Conservation (phyloP, 2,329 filamentous ascomycete genomes). For the Aquanectria penicillioides region DNA sequence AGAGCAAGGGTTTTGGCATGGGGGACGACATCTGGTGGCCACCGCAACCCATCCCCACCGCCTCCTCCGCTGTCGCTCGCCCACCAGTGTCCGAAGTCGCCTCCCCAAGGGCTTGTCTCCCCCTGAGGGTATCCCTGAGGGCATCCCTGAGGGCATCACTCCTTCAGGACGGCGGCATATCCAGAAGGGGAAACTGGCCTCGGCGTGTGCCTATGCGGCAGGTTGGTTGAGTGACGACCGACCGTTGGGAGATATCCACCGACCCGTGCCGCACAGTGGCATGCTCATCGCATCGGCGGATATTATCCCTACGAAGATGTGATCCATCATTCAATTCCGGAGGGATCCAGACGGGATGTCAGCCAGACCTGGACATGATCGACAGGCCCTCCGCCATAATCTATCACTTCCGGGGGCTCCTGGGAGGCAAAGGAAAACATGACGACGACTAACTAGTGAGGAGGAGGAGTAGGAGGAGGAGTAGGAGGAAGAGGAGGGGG, state of each 20-base stretch:
- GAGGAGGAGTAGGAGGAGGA: too few species aligned
- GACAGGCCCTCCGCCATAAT: constrained; percentile 8
- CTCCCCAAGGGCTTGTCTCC: neutral
- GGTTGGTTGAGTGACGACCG: constrained; percentile 4
- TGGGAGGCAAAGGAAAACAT: neutral
- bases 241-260: constrained; percentile 11
- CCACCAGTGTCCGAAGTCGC: neutral
- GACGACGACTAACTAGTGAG: too few species aligned
- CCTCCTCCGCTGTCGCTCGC: constrained; percentile 11
- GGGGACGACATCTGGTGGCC: constrained; percentile 15
- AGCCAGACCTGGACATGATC: constrained; percentile 17
- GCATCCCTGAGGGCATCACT: constrained; percentile 17
- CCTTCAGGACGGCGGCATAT: constrained; percentile 21
- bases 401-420: constrained; percentile 10
- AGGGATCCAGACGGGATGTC: constrained; percentile 10
- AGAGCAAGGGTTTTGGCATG: constrained; percentile 14
- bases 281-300: constrained; percentile 15
- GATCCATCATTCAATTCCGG: constrained; percentile 13
- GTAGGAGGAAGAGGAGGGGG: neutral
- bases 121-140: constrained; percentile 8
- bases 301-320: constrained; percentile 6
- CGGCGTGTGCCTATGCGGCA: constrained; percentile 12
- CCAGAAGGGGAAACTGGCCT: constrained; percentile 14
- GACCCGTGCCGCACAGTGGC: constrained; percentile 6
- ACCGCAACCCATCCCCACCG: constrained; percentile 18